Conservation (phyloP, 208 protist species). For the Novymonas esmeraldas region DNA sequence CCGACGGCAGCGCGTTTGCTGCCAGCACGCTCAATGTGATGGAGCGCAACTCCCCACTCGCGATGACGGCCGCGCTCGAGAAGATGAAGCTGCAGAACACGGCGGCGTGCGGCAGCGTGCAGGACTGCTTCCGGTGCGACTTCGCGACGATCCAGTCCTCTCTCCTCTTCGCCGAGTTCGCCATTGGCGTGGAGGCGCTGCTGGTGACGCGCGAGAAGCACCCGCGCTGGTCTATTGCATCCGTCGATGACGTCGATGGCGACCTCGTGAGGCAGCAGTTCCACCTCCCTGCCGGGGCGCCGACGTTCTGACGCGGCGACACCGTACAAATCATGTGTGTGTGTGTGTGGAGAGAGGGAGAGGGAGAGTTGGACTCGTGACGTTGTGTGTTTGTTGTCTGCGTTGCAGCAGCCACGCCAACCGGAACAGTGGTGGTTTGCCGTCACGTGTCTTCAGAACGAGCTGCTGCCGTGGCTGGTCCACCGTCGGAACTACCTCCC, state of each 20-base stretch:
- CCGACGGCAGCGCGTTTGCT: slow-evolving; percentile 48
- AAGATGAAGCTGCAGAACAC: slow-evolving; percentile 30
- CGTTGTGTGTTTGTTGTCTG: too few species aligned
- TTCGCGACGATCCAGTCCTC: slow-evolving; percentile 32
- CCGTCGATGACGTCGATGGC: slow-evolving; percentile 37
- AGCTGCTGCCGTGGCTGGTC: too few species aligned
- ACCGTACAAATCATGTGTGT: neutral
- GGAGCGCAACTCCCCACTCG: slow-evolving; percentile 54
- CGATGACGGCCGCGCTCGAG: slow-evolving; percentile 58
- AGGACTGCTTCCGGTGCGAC: slow-evolving; percentile 28
- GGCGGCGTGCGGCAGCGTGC: neutral
- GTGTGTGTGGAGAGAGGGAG: too few species aligned
- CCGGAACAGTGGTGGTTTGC: too few species aligned
- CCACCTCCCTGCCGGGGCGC: neutral
- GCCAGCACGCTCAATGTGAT: slow-evolving; percentile 32
- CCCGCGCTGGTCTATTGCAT: slow-evolving; percentile 46
- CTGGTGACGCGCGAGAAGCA: slow-evolving; percentile 45
- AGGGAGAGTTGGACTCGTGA: too few species aligned
- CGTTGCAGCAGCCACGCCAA: too few species aligned
- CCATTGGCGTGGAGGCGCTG: slow-evolving; percentile 42
- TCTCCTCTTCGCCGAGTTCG: slow-evolving; percentile 34
- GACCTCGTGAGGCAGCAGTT: slow-evolving; percentile 5
- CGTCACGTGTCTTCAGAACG: too few species aligned
- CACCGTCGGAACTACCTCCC: too few species aligned
- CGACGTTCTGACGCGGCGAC: neutral